phyloP scores from a whole-genome alignment of 306 rosid species.

The Quercus engelmannii region DNA sequence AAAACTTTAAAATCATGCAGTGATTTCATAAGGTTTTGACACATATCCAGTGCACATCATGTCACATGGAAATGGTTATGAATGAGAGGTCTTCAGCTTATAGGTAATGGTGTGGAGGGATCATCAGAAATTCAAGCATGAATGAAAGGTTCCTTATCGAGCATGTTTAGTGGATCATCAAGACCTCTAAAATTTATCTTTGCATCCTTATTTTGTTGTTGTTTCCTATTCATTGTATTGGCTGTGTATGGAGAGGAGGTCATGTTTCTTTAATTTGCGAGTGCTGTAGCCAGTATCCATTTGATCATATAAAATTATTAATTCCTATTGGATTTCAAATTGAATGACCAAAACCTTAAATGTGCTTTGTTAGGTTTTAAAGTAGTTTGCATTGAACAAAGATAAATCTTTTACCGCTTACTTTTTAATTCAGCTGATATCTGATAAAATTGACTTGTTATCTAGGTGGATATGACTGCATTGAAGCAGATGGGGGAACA shows the following conservation, averaged over 20 bases:
- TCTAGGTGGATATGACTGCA: slow-evolving; percentile 91
- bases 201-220: neutral
- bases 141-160: neutral
- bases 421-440: neutral
- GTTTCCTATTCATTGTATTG: no score
- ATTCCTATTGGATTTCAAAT: neutral
- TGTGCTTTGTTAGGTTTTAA: neutral
- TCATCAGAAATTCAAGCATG: neutral
- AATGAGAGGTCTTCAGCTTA: neutral
- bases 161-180: neutral
- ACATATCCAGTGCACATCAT: neutral
- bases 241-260: neutral
- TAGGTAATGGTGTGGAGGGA: neutral
- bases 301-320: neutral
- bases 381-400: neutral
- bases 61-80: neutral
- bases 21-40: neutral
- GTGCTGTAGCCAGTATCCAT: neutral
- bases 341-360: neutral
- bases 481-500: slow-evolving; percentile 94
- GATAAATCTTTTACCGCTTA: neutral
- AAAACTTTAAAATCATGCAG: neutral
- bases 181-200: neutral
- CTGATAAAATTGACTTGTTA: neutral
- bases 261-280: neutral